A percentile compares a stretch with the other conserved stretches of the same genome.
Evolutionary conservation across 2,329 filamentous ascomycete genomes (phyloP).

Genomic region (Aspergillus fumigatus): DNA sequence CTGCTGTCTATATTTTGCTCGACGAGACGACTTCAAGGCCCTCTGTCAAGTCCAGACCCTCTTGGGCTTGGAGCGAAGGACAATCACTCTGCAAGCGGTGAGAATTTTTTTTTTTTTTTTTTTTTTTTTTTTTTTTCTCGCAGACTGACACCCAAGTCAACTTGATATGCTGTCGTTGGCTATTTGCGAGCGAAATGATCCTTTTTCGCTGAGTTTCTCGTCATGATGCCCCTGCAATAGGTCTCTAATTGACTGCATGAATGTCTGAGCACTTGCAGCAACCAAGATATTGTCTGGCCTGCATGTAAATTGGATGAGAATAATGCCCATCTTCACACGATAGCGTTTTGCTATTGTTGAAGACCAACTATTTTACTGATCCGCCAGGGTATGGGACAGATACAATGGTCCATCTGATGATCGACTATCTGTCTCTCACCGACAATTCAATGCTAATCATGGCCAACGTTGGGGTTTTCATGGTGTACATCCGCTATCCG

Average conservation of each 20-base stretch:
- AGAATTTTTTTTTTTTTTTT: too few relatives aligned
- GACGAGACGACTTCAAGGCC: neutral
- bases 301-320: neutral
- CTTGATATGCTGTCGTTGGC: neutral
- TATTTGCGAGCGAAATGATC: neutral
- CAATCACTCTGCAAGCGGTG: neutral
- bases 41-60: neutral
- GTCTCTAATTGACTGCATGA: neutral
- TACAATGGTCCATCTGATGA: neutral
- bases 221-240: neutral
- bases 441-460: neutral
- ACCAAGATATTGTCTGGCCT: neutral
- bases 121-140: too few relatives aligned
- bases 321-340: neutral
- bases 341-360: neutral
- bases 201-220: neutral
- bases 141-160: neutral
- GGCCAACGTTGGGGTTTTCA: neutral
- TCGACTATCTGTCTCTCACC: neutral
- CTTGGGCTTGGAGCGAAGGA: neutral
- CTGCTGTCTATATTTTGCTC: neutral
- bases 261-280: constrained; percentile 1
- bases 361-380: neutral
- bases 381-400: neutral
- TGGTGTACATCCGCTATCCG: neutral